These are phyloP conservation scores for Candida insectorum DNA, from an alignment of 805 yeast species.

Conservation along the genomic window DNA sequence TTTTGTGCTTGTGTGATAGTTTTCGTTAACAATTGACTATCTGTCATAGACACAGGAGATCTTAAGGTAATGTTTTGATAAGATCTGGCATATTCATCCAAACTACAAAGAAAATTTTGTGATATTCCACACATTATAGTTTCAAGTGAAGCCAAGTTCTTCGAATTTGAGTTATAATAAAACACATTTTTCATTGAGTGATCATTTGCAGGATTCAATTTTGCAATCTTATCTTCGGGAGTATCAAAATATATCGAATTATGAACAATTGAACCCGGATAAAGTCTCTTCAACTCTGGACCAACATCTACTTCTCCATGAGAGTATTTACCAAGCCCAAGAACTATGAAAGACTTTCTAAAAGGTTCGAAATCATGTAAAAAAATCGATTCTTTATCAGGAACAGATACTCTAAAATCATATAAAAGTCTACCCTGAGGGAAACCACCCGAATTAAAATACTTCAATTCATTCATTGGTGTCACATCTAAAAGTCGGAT, in stretches of 20 bases:
- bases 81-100: constrained; percentile 69
- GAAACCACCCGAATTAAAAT: constrained; percentile 80
- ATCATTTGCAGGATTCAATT: constrained; percentile 12
- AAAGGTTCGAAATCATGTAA: constrained; percentile 89
- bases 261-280: constrained; percentile 55
- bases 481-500: constrained; percentile 74
- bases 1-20: constrained; percentile 42
- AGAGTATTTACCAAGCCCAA: constrained; percentile 40
- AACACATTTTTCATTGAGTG: constrained; percentile 18
- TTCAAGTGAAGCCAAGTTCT: constrained; percentile 38
- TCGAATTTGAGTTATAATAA: constrained; percentile 18
- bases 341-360: constrained; percentile 66
- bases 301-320: constrained; percentile 3
- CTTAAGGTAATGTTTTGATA: constrained; percentile 76
- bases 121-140: constrained; percentile 74
- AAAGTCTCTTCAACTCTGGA: constrained; percentile 34
- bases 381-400: constrained; percentile 58
- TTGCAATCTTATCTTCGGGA: constrained; percentile 19
- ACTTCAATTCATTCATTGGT: constrained; percentile 44
- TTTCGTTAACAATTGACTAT: constrained; percentile 42
- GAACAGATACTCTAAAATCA: constrained; percentile 45
- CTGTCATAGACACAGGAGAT: constrained; percentile 70
- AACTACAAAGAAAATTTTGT: constrained; percentile 54
- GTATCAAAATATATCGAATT: constrained; percentile 53
- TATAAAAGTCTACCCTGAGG: constrained; percentile 74